Evolutionary conservation across 139 green algal species (phyloP).

Genomic region (Haematococcus lacustris): DNA sequence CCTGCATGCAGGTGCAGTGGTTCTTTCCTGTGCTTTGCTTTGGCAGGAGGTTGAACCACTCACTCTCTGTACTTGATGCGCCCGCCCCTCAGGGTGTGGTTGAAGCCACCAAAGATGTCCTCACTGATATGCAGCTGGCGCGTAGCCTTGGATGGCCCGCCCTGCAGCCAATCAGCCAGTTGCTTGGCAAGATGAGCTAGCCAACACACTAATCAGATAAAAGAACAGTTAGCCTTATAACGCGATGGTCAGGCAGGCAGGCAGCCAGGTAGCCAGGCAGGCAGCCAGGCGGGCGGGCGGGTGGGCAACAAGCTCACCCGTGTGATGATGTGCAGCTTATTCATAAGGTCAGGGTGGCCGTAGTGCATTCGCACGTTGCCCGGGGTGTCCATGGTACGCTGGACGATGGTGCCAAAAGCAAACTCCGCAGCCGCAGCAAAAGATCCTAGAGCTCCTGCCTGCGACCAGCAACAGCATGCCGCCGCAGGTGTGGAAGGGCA

Average conservation of each 20-base stretch:
- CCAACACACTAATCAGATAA: too few species aligned
- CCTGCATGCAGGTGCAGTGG: too few species aligned
- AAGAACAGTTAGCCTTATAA: too few species aligned
- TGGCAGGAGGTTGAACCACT: too few species aligned
- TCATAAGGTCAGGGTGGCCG: slow-evolving; percentile 87
- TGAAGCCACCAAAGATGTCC: slow-evolving; percentile 72
- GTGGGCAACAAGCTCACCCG: too few species aligned
- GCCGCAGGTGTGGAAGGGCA: too few species aligned
- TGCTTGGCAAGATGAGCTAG: too few species aligned
- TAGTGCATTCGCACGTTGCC: slow-evolving; percentile 78
- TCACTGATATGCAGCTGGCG: slow-evolving; percentile 48
- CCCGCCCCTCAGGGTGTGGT: slow-evolving; percentile 59
- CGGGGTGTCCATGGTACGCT: slow-evolving; percentile 67
- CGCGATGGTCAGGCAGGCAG: too few species aligned
- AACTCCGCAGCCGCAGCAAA: slow-evolving; percentile 69
- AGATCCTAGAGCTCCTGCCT: slow-evolving; percentile 36
- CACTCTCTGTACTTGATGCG: slow-evolving; percentile 73
- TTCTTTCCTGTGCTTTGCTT: too few species aligned
- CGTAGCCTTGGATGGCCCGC: slow-evolving; percentile 31
- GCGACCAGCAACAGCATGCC: too few species aligned
- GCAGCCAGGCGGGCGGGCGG: too few species aligned
- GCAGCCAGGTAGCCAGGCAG: too few species aligned
- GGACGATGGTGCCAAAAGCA: slow-evolving; percentile 76
- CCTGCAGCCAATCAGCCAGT: slow-evolving; percentile 24
- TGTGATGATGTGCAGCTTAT: slow-evolving; percentile 79